Percentiles rank a stretch among this genome's conserved stretches.
Evolutionary conservation across 1,284 basidiomycete genomes (phyloP).

Genomic region (Melampsora americana): DNA sequence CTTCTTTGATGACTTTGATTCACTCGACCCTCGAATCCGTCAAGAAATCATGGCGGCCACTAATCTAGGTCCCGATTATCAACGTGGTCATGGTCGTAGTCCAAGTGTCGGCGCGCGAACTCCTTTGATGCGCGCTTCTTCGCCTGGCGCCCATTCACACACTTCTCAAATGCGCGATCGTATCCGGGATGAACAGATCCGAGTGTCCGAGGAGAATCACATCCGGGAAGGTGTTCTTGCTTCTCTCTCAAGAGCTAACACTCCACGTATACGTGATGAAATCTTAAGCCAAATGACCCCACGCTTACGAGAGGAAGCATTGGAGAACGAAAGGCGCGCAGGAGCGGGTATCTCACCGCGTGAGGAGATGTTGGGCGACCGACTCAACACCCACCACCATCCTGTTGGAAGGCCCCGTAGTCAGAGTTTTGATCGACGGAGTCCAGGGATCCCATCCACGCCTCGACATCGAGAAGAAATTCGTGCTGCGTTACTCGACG

Average conservation of each 20-base stretch:
- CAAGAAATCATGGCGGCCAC: conserved; percentile 5
- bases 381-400: too few relatives aligned
- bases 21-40: conserved; percentile 10
- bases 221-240: background rate
- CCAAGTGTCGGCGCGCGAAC: conserved; percentile 20
- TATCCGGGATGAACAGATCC: background rate
- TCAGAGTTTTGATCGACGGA: background rate
- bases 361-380: background rate
- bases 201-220: background rate
- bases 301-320: conserved; percentile 8
- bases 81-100: conserved; percentile 11
- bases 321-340: background rate
- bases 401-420: background rate
- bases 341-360: conserved; percentile 9
- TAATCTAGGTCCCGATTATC: conserved; percentile 11
- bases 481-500: background rate
- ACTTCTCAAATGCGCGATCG: background rate
- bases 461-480: background rate
- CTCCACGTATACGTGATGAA: conserved; percentile 12
- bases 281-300: conserved; percentile 18
- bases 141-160: background rate
- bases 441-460: conserved; percentile 21
- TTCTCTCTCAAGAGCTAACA: background rate
- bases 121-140: background rate
- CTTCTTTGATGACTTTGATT: conserved; percentile 32